Conservation (phyloP, 2,329 filamentous ascomycete species). For the Tolypocladium album region DNA sequence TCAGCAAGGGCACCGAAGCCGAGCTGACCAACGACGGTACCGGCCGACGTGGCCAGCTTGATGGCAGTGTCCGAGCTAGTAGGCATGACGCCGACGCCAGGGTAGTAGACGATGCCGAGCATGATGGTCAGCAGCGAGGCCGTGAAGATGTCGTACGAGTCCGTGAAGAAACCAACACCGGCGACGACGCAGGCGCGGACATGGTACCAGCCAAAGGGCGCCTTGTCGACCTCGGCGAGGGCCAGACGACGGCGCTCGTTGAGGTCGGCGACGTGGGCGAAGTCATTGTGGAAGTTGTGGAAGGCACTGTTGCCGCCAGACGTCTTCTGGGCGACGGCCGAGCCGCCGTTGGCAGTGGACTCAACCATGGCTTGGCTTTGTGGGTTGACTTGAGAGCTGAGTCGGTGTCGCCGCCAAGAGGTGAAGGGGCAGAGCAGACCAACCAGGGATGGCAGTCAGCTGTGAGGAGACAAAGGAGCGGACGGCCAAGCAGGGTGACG, state of each 20-base stretch:
- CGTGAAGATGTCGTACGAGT: slow-evolving; percentile 76
- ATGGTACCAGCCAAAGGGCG: slow-evolving; percentile 77
- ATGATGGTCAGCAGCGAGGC: slow-evolving; percentile 64
- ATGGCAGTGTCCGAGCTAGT: slow-evolving; percentile 65
- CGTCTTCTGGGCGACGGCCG: slow-evolving; percentile 30
- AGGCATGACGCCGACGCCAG: slow-evolving; percentile 48
- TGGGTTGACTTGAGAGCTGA: not conserved
- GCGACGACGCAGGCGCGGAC: slow-evolving; percentile 67
- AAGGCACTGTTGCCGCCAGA: slow-evolving; percentile 58
- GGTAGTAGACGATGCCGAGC: slow-evolving; percentile 70
- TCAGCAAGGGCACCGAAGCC: slow-evolving; percentile 73
- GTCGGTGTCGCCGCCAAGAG: not conserved
- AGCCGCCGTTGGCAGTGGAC: slow-evolving; percentile 1
- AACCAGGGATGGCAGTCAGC: not conserved
- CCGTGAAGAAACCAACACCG: slow-evolving; percentile 82
- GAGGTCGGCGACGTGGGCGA: slow-evolving; percentile 52
- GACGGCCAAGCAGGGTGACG: not conserved
- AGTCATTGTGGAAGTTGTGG: slow-evolving; percentile 71
- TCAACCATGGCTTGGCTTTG: slow-evolving; percentile 3
- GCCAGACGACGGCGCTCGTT: slow-evolving; percentile 72
- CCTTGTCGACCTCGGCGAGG: slow-evolving; percentile 72
- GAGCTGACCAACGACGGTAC: slow-evolving; percentile 74
- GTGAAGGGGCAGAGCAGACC: not conserved
- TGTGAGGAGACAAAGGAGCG: not conserved
- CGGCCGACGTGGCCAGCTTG: slow-evolving; percentile 75